Evolutionary conservation across 441 rosid genomes (phyloP), one percentile per base, ranked within the genome.

Genomic region (Metrosideros polymorpha): DNA sequence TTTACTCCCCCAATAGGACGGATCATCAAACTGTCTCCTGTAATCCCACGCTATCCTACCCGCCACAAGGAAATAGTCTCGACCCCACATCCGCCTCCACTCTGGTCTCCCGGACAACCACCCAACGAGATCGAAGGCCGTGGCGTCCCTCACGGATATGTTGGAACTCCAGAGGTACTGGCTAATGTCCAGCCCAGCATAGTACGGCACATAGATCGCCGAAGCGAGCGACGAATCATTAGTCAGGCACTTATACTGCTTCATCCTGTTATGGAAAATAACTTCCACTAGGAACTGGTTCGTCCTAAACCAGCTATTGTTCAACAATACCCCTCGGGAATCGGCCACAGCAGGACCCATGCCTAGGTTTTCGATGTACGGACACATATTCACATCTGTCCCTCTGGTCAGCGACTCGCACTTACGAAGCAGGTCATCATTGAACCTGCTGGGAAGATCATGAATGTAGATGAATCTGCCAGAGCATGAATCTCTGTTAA

Each of bases 391-490:
- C 63, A 10, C 17, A 71, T 12, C 27, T 13, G 61, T 83, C 63
- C 84, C 42, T 32, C 55, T 24, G 19, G 59, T 52, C 63, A 83
- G 59, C 47, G 15, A 51, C 63, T 30, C 29, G 63, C 84, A 83
- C 43, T 83, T 55, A 61, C 84, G 29, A 83, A 83, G 85, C 86
- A 95, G 87, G 29, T 94, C 98, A 13, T 49, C 30, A 84, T 97
- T 97, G 89, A 95, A 95, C 55, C 91, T 85, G 29, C 84, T 49
- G 1, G 98, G 95, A n/a, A 97, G 94, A 87, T 92, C 92, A 85
- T 93, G 97, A 49, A 95, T 85, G 86, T 93, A 97, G 83, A 97
- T 89, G 66, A 93, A 95, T 61, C 92, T 88, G 35, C 98, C 98
- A 47, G 89, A 87, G 90, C 98, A 96, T 54, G 92, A 87, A 89